Percentiles rank a stretch among this genome's conserved stretches.
These are phyloP conservation scores for Krasilnikovozyma curviuscula DNA, from an alignment of 768 basidiomycete genomes.

Conservation along the genomic window DNA sequence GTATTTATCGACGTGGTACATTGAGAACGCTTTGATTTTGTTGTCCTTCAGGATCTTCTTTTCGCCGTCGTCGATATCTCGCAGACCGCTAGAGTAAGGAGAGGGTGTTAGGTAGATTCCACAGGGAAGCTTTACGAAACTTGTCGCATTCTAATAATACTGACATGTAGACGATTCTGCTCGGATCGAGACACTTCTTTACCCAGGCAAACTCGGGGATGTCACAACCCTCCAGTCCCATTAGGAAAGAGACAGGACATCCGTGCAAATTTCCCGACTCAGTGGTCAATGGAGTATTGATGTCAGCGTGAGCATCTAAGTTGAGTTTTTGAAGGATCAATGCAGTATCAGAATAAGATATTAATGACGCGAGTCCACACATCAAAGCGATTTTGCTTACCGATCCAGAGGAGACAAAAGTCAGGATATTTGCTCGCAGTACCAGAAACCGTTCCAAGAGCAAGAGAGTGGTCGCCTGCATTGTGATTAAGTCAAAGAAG, in stretches of 20 bases:
- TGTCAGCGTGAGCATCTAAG: conserved; percentile 93
- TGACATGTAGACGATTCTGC: conserved; percentile 12
- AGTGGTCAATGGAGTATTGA: conserved; percentile 74
- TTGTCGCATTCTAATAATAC: no score
- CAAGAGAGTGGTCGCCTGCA: conserved; percentile 26
- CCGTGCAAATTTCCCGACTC: conserved; percentile 84
- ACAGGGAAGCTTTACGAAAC: not conserved
- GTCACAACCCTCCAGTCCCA: conserved; percentile 34
- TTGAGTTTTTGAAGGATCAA: conserved; percentile 6
- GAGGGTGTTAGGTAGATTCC: not conserved
- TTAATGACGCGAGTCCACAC: no score
- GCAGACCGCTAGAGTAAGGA: conserved; percentile 60
- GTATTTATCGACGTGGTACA: conserved; percentile 69
- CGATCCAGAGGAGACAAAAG: conserved; percentile 62
- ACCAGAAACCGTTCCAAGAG: conserved; percentile 88
- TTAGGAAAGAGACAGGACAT: conserved; percentile 89
- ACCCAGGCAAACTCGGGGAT: conserved; percentile 23
- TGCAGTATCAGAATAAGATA: not conserved
- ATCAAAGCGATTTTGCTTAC: not conserved
- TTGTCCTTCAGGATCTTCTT: conserved; percentile 66
- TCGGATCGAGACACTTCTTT: conserved; percentile 9
- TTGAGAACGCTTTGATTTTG: conserved; percentile 64
- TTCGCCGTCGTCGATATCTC: conserved; percentile 78
- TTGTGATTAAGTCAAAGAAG: not conserved
- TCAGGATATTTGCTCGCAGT: conserved; percentile 42